Evolutionary conservation across 148 eudicot genomes (phyloP).

Genomic region (Camellia granthamiana): DNA sequence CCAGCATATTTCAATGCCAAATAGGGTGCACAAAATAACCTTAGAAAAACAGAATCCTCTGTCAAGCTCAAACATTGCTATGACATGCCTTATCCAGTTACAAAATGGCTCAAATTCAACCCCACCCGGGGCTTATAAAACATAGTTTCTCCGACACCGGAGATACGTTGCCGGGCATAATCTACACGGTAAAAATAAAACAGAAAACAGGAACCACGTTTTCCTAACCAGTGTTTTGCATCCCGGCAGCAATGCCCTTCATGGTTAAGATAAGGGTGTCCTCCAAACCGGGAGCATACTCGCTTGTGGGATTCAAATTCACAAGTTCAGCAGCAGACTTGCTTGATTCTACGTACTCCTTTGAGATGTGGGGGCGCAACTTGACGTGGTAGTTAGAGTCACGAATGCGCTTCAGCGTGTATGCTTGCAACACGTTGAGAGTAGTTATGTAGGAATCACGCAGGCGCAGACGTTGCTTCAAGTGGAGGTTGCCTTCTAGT

Average conservation of each 20-base stretch:
- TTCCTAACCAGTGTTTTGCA: slow-evolving; percentile 87
- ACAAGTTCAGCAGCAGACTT: slow-evolving; percentile 76
- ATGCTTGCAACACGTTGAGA: slow-evolving; percentile 79
- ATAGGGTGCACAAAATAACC: not conserved
- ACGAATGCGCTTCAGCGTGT: slow-evolving; percentile 83
- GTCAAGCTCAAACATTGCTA: not conserved
- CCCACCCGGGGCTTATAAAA: not conserved
- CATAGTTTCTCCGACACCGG: not conserved
- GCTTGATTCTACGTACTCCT: slow-evolving; percentile 64
- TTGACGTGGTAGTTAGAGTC: slow-evolving; percentile 72
- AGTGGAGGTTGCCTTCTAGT: slow-evolving; percentile 78
- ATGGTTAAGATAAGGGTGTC: slow-evolving; percentile 97
- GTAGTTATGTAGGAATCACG: slow-evolving; percentile 94
- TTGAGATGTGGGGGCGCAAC: slow-evolving; percentile 82
- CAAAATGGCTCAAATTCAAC: slow-evolving; percentile 16
- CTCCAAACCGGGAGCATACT: slow-evolving; percentile 95
- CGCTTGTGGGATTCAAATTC: slow-evolving; percentile 83
- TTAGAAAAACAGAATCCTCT: not conserved
- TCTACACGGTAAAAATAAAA: not conserved
- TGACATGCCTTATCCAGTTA: slow-evolving; percentile 3
- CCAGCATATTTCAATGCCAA: too few species aligned
- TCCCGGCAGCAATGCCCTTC: slow-evolving; percentile 99
- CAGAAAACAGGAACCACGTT: not conserved
- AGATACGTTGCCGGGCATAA: not conserved
- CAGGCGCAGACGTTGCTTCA: slow-evolving; percentile 81